Evolutionary conservation across 176 grass and related monocot genomes (phyloP).

Genomic region (Oryza brachyantha): DNA sequence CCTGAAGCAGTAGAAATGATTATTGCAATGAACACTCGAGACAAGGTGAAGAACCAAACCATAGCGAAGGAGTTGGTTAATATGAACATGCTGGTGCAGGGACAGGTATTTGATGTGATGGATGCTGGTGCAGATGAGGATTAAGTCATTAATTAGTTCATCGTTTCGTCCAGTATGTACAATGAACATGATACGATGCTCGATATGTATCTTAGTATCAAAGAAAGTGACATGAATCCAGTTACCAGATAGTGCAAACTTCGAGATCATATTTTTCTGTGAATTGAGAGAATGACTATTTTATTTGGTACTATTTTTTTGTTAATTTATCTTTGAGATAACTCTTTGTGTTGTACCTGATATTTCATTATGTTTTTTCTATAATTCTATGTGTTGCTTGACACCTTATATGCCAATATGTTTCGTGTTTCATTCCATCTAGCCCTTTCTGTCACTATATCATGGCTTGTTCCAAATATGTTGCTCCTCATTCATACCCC

Average conservation of each 20-base stretch:
- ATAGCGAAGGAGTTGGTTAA: conserved; percentile 7
- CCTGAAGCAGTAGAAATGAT: conserved; percentile 31
- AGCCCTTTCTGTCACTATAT: too few relatives aligned
- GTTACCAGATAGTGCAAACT: background rate
- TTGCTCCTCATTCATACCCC: too few relatives aligned
- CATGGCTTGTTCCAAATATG: too few relatives aligned
- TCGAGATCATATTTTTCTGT: background rate
- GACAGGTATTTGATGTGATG: background rate
- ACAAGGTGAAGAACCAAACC: background rate
- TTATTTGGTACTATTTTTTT: background rate
- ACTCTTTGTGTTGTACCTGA: background rate
- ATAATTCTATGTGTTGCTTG: too few relatives aligned
- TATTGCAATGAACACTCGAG: background rate
- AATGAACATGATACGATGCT: background rate
- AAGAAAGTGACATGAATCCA: background rate
- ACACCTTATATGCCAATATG: too few relatives aligned
- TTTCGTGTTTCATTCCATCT: too few relatives aligned
- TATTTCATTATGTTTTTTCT: background rate
- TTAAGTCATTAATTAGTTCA: background rate
- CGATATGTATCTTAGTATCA: background rate
- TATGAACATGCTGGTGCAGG: conserved; percentile 16
- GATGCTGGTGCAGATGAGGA: background rate
- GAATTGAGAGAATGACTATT: background rate
- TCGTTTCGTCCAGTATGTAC: background rate
- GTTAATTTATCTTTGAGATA: background rate